These are phyloP conservation scores for Torrubiellomyces zombiae DNA, from an alignment of 2,329 filamentous ascomycete species.

Conservation along the genomic window DNA sequence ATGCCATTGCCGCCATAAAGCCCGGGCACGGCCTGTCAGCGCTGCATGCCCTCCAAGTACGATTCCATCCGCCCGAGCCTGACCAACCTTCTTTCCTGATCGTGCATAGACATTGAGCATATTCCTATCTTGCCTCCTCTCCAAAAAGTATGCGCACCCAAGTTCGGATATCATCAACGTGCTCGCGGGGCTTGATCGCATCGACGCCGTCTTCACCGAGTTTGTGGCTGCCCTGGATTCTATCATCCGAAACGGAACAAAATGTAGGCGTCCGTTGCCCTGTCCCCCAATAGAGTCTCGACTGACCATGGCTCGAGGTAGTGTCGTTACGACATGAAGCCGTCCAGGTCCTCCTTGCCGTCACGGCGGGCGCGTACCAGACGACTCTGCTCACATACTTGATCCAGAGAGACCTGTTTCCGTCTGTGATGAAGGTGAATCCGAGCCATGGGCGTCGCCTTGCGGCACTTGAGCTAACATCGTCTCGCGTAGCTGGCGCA, in stretches of 20 bases:
- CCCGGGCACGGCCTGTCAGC: slow-evolving; percentile 43
- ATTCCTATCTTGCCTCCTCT: slow-evolving; percentile 67
- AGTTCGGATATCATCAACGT: slow-evolving; percentile 89
- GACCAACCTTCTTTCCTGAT: slow-evolving; percentile 4
- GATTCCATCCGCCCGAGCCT: slow-evolving; percentile 9
- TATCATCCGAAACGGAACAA: slow-evolving; percentile 63
- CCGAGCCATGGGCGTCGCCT: slow-evolving; percentile 1
- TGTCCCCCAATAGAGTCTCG: neutral
- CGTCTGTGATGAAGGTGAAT: slow-evolving; percentile 77
- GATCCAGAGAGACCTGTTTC: slow-evolving; percentile 86
- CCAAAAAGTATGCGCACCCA: slow-evolving; percentile 85
- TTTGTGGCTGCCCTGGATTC: slow-evolving; percentile 70
- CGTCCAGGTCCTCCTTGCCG: slow-evolving; percentile 62
- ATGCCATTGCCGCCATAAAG: slow-evolving; percentile 55
- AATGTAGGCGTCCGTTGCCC: slow-evolving; percentile 36
- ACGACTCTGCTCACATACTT: slow-evolving; percentile 90
- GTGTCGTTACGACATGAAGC: slow-evolving; percentile 65
- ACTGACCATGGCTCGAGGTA: slow-evolving; percentile 17
- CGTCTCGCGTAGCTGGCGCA: slow-evolving; percentile 63
- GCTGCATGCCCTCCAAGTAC: slow-evolving; percentile 73
- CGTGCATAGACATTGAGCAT: slow-evolving; percentile 61
- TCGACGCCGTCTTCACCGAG: slow-evolving; percentile 74
- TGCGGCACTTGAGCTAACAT: neutral
- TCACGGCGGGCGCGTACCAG: slow-evolving; percentile 88
- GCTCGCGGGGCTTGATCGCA: slow-evolving; percentile 73